Evolutionary conservation across 1,139 yeast genomes (phyloP).

Genomic region (Hyphopichia wangnamkhiaoensis): DNA sequence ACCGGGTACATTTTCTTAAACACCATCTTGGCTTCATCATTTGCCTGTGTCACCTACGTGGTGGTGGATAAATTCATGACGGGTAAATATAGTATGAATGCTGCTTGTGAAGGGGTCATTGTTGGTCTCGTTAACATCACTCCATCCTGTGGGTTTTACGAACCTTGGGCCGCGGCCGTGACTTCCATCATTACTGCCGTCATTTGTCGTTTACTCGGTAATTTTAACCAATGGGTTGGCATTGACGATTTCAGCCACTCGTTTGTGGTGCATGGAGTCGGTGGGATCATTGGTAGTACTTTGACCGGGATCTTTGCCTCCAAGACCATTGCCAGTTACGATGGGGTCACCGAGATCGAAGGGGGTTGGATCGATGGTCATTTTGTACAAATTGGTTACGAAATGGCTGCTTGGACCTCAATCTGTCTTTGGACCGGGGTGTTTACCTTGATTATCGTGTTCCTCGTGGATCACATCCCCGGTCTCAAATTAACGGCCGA

Average conservation of each 20-base stretch:
- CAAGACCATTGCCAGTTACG: conserved; percentile 46
- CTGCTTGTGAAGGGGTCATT: conserved; percentile 52
- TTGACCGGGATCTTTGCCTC: conserved; percentile 48
- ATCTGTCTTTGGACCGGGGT: conserved; percentile 43
- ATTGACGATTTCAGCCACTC: conserved; percentile 51
- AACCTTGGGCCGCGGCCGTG: conserved; percentile 50
- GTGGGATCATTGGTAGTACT: conserved; percentile 47
- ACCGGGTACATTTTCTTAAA: conserved; percentile 50
- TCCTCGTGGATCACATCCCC: conserved; percentile 48
- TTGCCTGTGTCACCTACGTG: conserved; percentile 39
- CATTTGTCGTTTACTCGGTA: conserved; percentile 38
- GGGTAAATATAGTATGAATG: conserved; percentile 43
- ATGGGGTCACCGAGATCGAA: conserved; percentile 45
- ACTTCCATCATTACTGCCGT: conserved; percentile 44
- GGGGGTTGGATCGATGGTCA: conserved; percentile 56
- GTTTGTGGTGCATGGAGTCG: conserved; percentile 49
- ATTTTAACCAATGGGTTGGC: conserved; percentile 41
- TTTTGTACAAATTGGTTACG: conserved; percentile 52
- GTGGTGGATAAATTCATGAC: conserved; percentile 33
- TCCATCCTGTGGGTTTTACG: conserved; percentile 51
- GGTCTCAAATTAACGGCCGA: conserved; percentile 42
- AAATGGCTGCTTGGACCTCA: conserved; percentile 44
- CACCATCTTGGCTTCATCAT: conserved; percentile 49
- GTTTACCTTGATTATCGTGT: conserved; percentile 40
- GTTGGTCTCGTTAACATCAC: conserved; percentile 53